Conservation (phyloP, 2,329 filamentous ascomycete species). For the Septoria linicola region DNA sequence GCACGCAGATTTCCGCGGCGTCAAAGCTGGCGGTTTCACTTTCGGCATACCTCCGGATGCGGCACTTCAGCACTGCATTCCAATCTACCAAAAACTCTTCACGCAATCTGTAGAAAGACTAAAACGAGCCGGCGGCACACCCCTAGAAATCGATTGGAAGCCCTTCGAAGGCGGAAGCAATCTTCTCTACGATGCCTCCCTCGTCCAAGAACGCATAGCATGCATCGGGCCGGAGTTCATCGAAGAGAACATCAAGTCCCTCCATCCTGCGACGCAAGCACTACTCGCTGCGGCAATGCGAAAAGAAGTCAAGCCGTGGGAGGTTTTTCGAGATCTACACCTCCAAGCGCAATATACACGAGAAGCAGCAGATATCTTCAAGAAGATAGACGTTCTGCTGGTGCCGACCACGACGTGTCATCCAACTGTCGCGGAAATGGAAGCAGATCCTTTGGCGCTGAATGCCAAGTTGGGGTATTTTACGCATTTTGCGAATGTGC, state of each 20-base stretch:
- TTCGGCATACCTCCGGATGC: conserved; percentile 51
- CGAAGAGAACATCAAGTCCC: conserved; percentile 37
- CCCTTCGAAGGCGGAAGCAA: conserved; percentile 54
- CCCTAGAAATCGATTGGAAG: conserved; percentile 49
- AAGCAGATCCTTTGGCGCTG: conserved; percentile 52
- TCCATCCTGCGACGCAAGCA: conserved; percentile 52
- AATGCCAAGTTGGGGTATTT: conserved; percentile 58
- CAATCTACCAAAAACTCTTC: conserved; percentile 46
- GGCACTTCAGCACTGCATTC: conserved; percentile 46
- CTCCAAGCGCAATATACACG: conserved; percentile 47
- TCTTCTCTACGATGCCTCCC: conserved; percentile 58
- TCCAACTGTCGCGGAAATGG: conserved; percentile 55
- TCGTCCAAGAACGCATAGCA: conserved; percentile 57
- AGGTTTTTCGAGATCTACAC: conserved; percentile 52
- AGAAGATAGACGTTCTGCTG: conserved; percentile 49
- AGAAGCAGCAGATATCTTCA: conserved; percentile 44
- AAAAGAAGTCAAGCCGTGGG: conserved; percentile 44
- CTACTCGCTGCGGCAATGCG: conserved; percentile 46
- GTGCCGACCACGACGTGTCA: conserved; percentile 53
- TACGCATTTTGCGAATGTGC: conserved; percentile 61
- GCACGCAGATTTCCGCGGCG: conserved; percentile 36
- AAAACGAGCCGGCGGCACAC: conserved; percentile 43
- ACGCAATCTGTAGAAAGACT: conserved; percentile 43
- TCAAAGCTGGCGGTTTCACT: conserved; percentile 44
- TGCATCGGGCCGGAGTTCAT: conserved; percentile 44